phyloP scores from a whole-genome alignment of 441 rosid genomes.

The Pelargonium myrrhifolium region DNA sequence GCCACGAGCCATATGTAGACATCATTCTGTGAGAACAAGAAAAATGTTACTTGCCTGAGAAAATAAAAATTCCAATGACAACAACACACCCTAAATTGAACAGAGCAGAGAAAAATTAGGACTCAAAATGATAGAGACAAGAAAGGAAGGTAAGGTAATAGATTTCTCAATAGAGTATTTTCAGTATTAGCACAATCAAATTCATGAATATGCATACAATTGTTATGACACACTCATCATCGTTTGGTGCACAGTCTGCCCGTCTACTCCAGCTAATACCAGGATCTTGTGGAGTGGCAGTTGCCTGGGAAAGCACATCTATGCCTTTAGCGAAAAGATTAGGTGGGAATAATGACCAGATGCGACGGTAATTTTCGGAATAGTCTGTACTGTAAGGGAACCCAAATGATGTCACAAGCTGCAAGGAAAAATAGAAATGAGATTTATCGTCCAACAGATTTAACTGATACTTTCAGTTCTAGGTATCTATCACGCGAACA shows the following conservation, averaged over 20 bases:
- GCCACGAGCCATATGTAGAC: slow-evolving; percentile 57
- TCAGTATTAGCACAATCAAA: slow-evolving; percentile 5
- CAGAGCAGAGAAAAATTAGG: neutral
- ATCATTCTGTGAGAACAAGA: slow-evolving; percentile 47
- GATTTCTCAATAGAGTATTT: neutral
- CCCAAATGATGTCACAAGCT: slow-evolving; percentile 48
- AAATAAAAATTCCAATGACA: slow-evolving; percentile 1
- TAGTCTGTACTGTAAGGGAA: slow-evolving; percentile 43
- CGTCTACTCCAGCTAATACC: slow-evolving; percentile 81
- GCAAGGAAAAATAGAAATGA: slow-evolving; percentile 19
- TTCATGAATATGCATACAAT: slow-evolving; percentile 41
- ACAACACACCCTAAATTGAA: slow-evolving; percentile 8
- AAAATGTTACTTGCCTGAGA: slow-evolving; percentile 11
- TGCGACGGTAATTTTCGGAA: slow-evolving; percentile 18
- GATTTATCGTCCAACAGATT: slow-evolving; percentile 16
- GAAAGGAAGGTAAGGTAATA: neutral
- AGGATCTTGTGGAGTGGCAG: slow-evolving; percentile 39
- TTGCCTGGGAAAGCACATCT: slow-evolving; percentile 42
- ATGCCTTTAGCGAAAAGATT: slow-evolving; percentile 66
- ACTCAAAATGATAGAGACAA: neutral
- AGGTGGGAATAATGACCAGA: slow-evolving; percentile 91
- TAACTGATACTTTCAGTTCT: slow-evolving; percentile 15
- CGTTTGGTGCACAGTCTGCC: slow-evolving; percentile 37
- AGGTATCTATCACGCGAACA: slow-evolving; percentile 18
- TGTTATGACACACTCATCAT: slow-evolving; percentile 47